Evolutionary conservation across 192 early-diverging fungal species (phyloP).

Genomic region (Gryganskiella cystojenkinii): DNA sequence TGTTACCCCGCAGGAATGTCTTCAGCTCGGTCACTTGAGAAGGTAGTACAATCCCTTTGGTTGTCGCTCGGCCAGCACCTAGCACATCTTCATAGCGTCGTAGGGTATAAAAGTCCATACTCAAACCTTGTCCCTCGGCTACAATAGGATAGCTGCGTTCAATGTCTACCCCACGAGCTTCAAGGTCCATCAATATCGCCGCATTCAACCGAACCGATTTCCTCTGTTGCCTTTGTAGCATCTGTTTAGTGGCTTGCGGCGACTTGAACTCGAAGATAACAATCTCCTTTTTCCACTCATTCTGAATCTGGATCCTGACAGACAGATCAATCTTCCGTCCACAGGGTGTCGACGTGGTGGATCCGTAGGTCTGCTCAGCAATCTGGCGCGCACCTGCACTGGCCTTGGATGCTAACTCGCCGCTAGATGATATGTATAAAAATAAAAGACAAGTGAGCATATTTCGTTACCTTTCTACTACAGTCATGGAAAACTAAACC

Average conservation of each 20-base stretch:
- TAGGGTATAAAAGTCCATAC: no score
- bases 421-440: no score
- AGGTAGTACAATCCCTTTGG: slow-evolving; percentile 4
- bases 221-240: slow-evolving; percentile 4
- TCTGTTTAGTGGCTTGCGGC: slow-evolving; percentile 3
- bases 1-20: background rate
- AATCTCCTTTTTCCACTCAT: slow-evolving; percentile 12
- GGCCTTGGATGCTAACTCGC: slow-evolving; percentile 1
- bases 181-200: slow-evolving; percentile 7
- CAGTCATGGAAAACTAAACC: background rate
- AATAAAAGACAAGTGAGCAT: no score
- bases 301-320: slow-evolving; percentile 4
- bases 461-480: no score
- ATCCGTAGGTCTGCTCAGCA: background rate
- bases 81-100: no score
- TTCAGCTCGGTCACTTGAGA: slow-evolving; percentile 1
- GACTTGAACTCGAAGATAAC: slow-evolving; percentile 20
- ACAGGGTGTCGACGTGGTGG: slow-evolving; percentile 5
- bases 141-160: slow-evolving; percentile 4
- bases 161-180: slow-evolving; percentile 7
- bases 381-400: background rate
- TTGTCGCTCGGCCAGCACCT: slow-evolving; percentile 5
- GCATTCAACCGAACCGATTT: slow-evolving; percentile 13
- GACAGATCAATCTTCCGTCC: slow-evolving; percentile 1
- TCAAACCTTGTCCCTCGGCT: slow-evolving; percentile 5